Base-by-base conservation (phyloP, 306 rosid genomes). In the Spatholobus suberectus region DNA sequence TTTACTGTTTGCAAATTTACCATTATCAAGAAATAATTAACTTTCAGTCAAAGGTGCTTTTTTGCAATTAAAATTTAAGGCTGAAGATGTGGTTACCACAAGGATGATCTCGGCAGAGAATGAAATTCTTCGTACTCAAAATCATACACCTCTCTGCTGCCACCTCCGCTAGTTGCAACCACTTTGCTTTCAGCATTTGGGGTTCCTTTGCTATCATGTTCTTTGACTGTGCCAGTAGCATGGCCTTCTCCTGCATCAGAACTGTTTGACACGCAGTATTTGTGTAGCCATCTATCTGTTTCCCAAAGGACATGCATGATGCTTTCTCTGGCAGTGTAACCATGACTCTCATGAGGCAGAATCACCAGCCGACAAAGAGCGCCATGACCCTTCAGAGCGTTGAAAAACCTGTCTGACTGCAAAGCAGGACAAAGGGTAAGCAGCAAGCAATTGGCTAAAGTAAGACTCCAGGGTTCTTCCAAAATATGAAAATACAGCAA, bases 301-400 rank as follows among this genome's bases (percentile, higher is more conserved):
- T 96, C 99, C 99, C 99, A 96, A 34, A 96, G 97, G 66, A 96
- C 97, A 44, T 96, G 99, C 98, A 96, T 93, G 91, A 96, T 94
- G 89, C 99, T 96, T 87, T 96, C 99, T 75, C 97, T 89, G 81
- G 97, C 78, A 76, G 95, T 68, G 86, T 94, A 96, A 12, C 98
- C 95, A 80, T 96, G 99, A 93, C 99, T 96, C 87, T 96, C 99
- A 41, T 75, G 87, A 49, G 99, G 99, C 81, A 96, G 90, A 87
- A 96, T 80, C 81, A 96, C 99, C 21, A 96, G 92, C 63, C 99
- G 99, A 88, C 89, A 89, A 71, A 94, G 94, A 87, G 98, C 97
- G 32, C 99, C 99, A 20, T 96, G 98, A 83, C 99, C 99, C 89
- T 96, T 96, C 84, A 96, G 86, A 83, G 99, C 99, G 59, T 89